phyloP scores from a whole-genome alignment of 1,139 yeast genomes.

The Zygosaccharomyces pseudobailii region DNA sequence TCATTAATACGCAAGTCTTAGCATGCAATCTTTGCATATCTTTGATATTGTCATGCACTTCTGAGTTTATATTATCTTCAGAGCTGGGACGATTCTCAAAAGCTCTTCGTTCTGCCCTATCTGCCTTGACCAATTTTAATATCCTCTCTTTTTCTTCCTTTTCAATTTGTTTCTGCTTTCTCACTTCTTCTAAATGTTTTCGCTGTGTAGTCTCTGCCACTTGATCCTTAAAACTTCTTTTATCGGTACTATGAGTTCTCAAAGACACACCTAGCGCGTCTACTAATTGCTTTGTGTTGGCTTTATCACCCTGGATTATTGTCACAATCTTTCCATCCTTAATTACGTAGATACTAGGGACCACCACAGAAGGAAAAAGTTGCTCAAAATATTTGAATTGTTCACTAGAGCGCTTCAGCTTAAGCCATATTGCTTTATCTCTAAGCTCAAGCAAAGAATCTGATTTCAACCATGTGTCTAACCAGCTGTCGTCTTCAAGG shows the following conservation, averaged over 20 bases:
- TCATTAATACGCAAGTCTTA: slow-evolving; percentile 23
- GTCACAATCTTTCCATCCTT: slow-evolving; percentile 44
- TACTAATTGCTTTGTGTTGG: background rate
- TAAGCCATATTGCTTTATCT: slow-evolving; percentile 39
- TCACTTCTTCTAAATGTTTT: slow-evolving; percentile 41
- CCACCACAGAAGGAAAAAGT: slow-evolving; percentile 43
- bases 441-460: slow-evolving; percentile 27
- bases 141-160: slow-evolving; percentile 53
- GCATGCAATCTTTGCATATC: slow-evolving; percentile 6
- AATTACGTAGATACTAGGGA: slow-evolving; percentile 50
- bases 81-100: slow-evolving; percentile 5
- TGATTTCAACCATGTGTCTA: slow-evolving; percentile 23
- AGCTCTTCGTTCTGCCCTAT: slow-evolving; percentile 26
- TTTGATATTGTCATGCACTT: slow-evolving; percentile 17
- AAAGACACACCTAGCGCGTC: slow-evolving; percentile 1
- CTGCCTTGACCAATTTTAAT: slow-evolving; percentile 37
- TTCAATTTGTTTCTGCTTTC: slow-evolving; percentile 38
- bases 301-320: slow-evolving; percentile 36
- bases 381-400: slow-evolving; percentile 49
- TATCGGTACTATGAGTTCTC: background rate
- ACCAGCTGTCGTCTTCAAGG: slow-evolving; percentile 20
- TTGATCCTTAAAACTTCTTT: slow-evolving; percentile 37
- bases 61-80: slow-evolving; percentile 3
- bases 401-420: slow-evolving; percentile 41
- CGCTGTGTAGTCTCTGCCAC: slow-evolving; percentile 38